Conservation (phyloP, 2,329 filamentous ascomycete species). For the Nannizziopsis arthrosporioides region DNA sequence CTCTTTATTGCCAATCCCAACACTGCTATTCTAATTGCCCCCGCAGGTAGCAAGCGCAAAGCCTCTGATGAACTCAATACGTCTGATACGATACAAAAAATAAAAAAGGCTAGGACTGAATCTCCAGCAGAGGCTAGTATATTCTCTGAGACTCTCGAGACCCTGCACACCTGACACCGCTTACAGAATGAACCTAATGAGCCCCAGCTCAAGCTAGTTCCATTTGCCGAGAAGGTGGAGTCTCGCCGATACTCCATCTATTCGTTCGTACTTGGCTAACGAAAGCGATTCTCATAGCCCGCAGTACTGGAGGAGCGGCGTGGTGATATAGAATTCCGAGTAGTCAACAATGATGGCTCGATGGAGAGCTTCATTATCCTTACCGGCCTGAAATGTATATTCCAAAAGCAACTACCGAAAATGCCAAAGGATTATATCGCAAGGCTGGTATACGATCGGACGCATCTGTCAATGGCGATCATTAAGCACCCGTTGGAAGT, state of each 20-base stretch:
- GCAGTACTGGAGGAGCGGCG: conserved; percentile 87
- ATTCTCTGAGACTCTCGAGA: background rate
- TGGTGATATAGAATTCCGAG: conserved; percentile 90
- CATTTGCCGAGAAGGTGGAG: conserved; percentile 75
- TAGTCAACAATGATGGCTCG: conserved; percentile 90
- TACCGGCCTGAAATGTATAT: conserved; percentile 92
- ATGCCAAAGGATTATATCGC: conserved; percentile 99
- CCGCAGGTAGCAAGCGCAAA: conserved; percentile 36
- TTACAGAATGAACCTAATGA: conserved; percentile 34
- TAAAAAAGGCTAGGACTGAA: conserved; percentile 40
- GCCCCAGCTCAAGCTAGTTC: conserved; percentile 53
- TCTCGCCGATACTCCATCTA: background rate
- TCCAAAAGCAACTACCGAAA: conserved; percentile 95
- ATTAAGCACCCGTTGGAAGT: conserved; percentile 93
- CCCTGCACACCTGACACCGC: conserved; percentile 40
- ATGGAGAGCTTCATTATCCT: conserved; percentile 86
- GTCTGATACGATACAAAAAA: conserved; percentile 31
- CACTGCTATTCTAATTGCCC: conserved; percentile 8
- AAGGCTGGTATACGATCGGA: conserved; percentile 90
- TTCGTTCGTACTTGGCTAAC: conserved; percentile 3
- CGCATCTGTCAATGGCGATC: conserved; percentile 91
- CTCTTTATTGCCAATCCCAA: background rate
- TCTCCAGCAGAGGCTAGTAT: conserved; percentile 32
- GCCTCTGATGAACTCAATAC: conserved; percentile 39
- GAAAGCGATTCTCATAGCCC: conserved; percentile 42